Percentiles rank a stretch among this genome's conserved stretches.
Evolutionary conservation across 106 monocot species (phyloP).

Genomic region (Amphibolis antarctica): DNA sequence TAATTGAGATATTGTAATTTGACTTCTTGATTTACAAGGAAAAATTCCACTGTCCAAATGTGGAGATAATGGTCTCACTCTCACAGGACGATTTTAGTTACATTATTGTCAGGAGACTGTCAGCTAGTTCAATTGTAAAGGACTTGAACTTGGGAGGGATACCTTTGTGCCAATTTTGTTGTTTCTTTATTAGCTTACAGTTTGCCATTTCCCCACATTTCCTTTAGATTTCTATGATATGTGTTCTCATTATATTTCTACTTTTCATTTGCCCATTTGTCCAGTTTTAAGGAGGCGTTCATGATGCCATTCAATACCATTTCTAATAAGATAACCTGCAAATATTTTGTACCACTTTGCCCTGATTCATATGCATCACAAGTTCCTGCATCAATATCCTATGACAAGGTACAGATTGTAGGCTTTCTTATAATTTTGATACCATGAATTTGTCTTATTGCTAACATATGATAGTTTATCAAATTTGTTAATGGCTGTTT

Average conservation of each 20-base stretch:
- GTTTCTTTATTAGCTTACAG: not conserved
- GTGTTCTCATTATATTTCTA: not conserved
- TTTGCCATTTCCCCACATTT: not conserved
- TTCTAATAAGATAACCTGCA: constrained; percentile 58
- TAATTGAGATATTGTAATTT: no score
- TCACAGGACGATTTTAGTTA: no score
- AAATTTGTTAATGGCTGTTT: no score
- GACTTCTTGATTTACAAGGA: no score
- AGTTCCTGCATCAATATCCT: constrained; percentile 41
- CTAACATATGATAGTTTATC: no score
- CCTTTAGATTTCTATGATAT: not conserved
- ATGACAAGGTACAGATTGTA: constrained; percentile 54
- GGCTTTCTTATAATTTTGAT: not conserved
- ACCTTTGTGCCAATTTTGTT: not conserved
- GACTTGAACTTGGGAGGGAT: no score
- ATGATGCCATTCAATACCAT: constrained; percentile 61
- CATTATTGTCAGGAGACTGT: no score
- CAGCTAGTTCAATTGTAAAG: no score
- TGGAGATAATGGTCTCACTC: no score
- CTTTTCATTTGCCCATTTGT: constrained; percentile 12
- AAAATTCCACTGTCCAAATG: no score
- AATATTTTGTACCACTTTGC: constrained; percentile 55
- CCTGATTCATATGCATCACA: constrained; percentile 26
- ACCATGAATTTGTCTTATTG: no score
- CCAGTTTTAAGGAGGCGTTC: constrained; percentile 84